These are phyloP conservation scores for Arachis monticola DNA, from an alignment of 331 rosid genomes.

Conservation along the genomic window DNA sequence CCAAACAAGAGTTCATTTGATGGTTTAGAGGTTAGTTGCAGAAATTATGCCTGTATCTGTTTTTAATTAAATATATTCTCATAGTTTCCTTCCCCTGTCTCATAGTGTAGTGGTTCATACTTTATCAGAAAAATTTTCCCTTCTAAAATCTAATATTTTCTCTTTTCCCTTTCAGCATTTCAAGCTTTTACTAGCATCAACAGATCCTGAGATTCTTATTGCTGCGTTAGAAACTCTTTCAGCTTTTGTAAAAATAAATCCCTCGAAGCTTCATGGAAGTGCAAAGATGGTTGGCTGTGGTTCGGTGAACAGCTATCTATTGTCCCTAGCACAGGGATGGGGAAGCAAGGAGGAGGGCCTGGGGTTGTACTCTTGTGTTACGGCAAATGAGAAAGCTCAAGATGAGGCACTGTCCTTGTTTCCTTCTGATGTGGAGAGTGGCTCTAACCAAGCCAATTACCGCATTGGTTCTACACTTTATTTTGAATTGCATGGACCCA, in stretches of 20 bases:
- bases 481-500: constrained; percentile 84
- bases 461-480: constrained; percentile 90
- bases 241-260: constrained; percentile 91
- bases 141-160: constrained; percentile 7
- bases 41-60: constrained; percentile 14
- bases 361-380: constrained; percentile 90
- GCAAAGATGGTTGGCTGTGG: constrained; percentile 95
- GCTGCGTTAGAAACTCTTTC: constrained; percentile 93
- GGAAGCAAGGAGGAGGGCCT: constrained; percentile 99
- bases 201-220: constrained; percentile 93
- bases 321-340: constrained; percentile 99
- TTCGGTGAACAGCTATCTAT: constrained; percentile 83
- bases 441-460: constrained; percentile 68
- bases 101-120: neutral
- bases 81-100: constrained; percentile 4
- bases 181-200: constrained; percentile 91
- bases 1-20: constrained; percentile 94
- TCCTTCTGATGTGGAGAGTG: constrained; percentile 84
- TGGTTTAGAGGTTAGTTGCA: constrained; percentile 89
- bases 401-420: constrained; percentile 82
- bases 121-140: neutral
- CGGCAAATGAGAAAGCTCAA: constrained; percentile 85
- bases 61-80: neutral
- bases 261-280: constrained; percentile 94
- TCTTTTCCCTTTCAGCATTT: constrained; percentile 72